phyloP scores from a whole-genome alignment of 768 basidiomycete genomes.

The Trametes meyenii region DNA sequence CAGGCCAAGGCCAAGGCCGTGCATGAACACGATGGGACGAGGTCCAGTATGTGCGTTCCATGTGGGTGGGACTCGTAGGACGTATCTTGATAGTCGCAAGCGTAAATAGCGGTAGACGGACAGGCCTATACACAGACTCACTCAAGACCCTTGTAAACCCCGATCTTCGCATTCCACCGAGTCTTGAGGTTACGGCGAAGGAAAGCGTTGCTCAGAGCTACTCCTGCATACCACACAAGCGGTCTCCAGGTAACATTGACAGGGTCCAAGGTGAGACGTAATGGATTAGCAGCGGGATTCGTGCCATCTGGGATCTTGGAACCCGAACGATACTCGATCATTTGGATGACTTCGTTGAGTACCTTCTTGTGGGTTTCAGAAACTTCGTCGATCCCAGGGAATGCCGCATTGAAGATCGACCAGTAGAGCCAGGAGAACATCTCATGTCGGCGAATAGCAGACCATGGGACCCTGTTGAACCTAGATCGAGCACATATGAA shows the following conservation, averaged over 20 bases:
- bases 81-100: constrained; percentile 51
- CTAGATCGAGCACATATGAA: constrained; percentile 39
- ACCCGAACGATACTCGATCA: constrained; percentile 76
- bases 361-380: constrained; percentile 48
- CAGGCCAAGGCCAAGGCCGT: constrained; percentile 87
- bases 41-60: constrained; percentile 64
- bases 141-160: constrained; percentile 68
- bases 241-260: constrained; percentile 74
- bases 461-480: constrained; percentile 81
- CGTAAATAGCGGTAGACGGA: neutral
- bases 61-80: constrained; percentile 66
- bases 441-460: constrained; percentile 62
- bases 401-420: constrained; percentile 72
- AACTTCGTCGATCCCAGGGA: constrained; percentile 54
- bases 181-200: constrained; percentile 48
- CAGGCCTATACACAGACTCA: constrained; percentile 38
- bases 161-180: constrained; percentile 47
- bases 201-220: constrained; percentile 51
- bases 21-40: constrained; percentile 80
- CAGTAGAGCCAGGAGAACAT: constrained; percentile 81
- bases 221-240: constrained; percentile 58
- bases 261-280: constrained; percentile 78
- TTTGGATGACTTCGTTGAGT: constrained; percentile 60
- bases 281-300: constrained; percentile 51
- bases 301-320: constrained; percentile 62